Percentiles rank a stretch among this genome's conserved stretches.
phyloP scores from a whole-genome alignment of 2,329 filamentous ascomycete species.

The Periconia sp. region DNA sequence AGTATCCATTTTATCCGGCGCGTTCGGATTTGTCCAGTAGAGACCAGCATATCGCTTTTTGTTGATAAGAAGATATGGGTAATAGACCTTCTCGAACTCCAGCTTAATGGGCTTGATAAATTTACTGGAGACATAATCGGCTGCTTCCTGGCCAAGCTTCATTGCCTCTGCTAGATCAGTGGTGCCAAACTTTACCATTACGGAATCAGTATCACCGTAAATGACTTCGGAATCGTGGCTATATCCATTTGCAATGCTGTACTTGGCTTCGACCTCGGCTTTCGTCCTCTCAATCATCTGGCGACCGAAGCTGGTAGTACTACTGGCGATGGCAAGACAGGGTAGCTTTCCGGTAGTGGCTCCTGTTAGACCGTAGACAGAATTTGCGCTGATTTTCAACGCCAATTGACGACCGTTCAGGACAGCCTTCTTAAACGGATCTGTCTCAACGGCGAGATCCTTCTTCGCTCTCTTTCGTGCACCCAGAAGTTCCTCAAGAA shows the following conservation, averaged over 20 bases:
- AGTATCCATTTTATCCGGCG: conserved; percentile 99
- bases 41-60: conserved; percentile 99
- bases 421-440: conserved; percentile 97
- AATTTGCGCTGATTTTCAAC: conserved; percentile 96
- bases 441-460: conserved; percentile 85
- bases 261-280: conserved; percentile 88
- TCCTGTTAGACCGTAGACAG: conserved; percentile 95
- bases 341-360: conserved; percentile 95
- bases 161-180: conserved; percentile 86
- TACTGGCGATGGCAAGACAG: conserved; percentile 93
- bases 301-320: conserved; percentile 94
- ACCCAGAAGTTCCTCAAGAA: conserved; percentile 89
- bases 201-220: conserved; percentile 98
- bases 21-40: conserved; percentile 93
- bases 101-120: conserved; percentile 98
- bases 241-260: conserved; percentile 93
- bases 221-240: conserved; percentile 94
- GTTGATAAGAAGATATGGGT: conserved; percentile 97
- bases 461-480: conserved; percentile 95
- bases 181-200: conserved; percentile 99
- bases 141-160: conserved; percentile 93
- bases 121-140: conserved; percentile 84
- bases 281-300: conserved; percentile 99
- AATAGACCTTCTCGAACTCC: conserved; percentile 99
- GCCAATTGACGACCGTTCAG: conserved; percentile 96